Base-by-base conservation (phyloP, 73 alveolate genomes). In the Paramecium octaurelia region DNA sequence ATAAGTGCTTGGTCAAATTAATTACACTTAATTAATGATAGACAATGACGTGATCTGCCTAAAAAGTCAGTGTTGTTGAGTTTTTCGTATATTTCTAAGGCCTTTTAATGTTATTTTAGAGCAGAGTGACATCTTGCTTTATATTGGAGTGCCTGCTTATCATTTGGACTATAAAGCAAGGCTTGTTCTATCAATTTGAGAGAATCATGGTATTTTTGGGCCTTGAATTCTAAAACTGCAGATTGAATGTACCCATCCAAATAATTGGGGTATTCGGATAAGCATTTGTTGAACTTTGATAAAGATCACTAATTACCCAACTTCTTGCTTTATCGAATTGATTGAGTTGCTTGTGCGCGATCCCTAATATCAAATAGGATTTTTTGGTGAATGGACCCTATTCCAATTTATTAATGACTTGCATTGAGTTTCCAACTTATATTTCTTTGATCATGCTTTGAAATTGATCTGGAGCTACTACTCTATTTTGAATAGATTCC, bases 21-120 rank as follows among this genome's bases (percentile, higher is more conserved):
- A 31, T 48, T 48, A 35, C 91, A 80, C 12, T 80, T 80, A 43
- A 80, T 80, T 27, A 80, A 46, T 24, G 76, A 8, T 20, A 31
- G 57, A 48, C 76, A 23, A 80, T 42, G 73, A 40, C 73, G 46
- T 8, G 57, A 23, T 42, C 57, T 20, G 9, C 46, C 31, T 23
- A 43, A 24, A 48, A 80, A 80, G 12, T 80, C 91, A 3, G 75
- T 31, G 23, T 80, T 64, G 24, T 48, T 80, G 0, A 80, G 2
- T 48, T 80, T 80, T 44, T 80, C 91, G 46, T 80, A 80, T 6
- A 80, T 80, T 44, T 80, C 91, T 44, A 80, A 46, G 18, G 91
- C 70, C 46, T 80, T 31, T 46, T 43, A 7, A 80, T 80, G 73
- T 80, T 44, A 80, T 29, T 80, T 80, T 42, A 80, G 21, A 43